Evolutionary conservation across 345 rosid genomes (phyloP).

Genomic region (Populus euphratica): DNA sequence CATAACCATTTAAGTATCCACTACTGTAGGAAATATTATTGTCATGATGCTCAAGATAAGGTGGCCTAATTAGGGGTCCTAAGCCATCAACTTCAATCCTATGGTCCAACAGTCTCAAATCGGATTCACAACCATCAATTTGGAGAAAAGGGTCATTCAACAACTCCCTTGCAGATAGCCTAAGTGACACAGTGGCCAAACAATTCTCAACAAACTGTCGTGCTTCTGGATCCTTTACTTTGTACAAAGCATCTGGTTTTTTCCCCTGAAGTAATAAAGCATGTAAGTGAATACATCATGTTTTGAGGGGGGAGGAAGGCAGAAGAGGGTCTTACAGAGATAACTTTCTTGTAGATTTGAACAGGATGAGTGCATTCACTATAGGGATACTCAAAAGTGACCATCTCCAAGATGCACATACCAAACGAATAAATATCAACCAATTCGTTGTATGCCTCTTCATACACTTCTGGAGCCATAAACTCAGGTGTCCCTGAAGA

Average conservation of each 20-base stretch:
- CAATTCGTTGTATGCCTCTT: slow-evolving; percentile 90
- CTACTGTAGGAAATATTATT: slow-evolving; percentile 31
- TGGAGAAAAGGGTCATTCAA: slow-evolving; percentile 76
- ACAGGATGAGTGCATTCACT: slow-evolving; percentile 93
- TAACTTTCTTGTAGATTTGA: slow-evolving; percentile 98
- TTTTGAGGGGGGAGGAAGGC: neutral
- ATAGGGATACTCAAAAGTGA: slow-evolving; percentile 94
- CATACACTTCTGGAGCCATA: slow-evolving; percentile 99
- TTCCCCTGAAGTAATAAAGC: slow-evolving; percentile 57
- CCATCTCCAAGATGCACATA: slow-evolving; percentile 97
- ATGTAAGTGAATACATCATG: slow-evolving; percentile 9
- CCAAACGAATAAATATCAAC: slow-evolving; percentile 99
- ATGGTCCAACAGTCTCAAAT: slow-evolving; percentile 46
- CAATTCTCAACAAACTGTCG: slow-evolving; percentile 81
- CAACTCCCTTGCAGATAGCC: slow-evolving; percentile 86
- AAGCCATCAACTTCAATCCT: slow-evolving; percentile 40
- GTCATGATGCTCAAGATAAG: slow-evolving; percentile 38
- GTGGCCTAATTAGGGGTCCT: slow-evolving; percentile 53
- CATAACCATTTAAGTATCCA: slow-evolving; percentile 46
- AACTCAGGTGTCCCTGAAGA: slow-evolving; percentile 93
- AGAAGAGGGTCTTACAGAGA: slow-evolving; percentile 59
- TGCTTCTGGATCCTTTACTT: slow-evolving; percentile 79
- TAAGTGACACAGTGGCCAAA: slow-evolving; percentile 69
- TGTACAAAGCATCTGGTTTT: slow-evolving; percentile 82
- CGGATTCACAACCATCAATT: slow-evolving; percentile 51